Base-by-base conservation (phyloP, 139 green algal species). In the Coelastrella sp. region DNA sequence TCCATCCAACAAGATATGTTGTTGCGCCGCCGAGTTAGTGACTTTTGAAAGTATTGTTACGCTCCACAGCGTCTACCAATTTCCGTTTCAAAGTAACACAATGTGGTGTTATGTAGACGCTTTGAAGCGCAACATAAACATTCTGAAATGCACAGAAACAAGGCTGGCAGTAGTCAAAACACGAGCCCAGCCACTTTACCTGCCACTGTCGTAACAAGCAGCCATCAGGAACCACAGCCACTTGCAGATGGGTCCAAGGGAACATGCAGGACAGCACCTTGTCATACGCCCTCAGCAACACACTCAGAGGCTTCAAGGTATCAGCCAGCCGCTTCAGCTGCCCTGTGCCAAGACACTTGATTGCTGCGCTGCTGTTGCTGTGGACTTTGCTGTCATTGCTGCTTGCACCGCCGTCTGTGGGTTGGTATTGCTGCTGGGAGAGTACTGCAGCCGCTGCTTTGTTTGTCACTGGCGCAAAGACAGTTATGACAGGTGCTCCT, bases 241-340 rank as follows among this genome's bases (percentile, higher is more conserved):
- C 76, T 66, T 90, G 84, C 47, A 90, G 58, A 73, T 73, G 82
- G 8, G n/a, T 20, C 60, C 60, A 92, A 54, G 83, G 89, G 3
- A 89, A 20, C n/a, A 17, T 73, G 88, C 80, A 73, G 68, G 20
- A 59, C 60, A 91, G 80, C 60, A 83, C 56, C 71, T 88, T 88
- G 32, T 88, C 80, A 58, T 66, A 88, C 2, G n/a, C 14, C 5
- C 80, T 47, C 80, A 91, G 57, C 68, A 88, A 58, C 58, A 91
- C 47, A 32, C 68, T 74, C 71, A 91, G 59, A 23, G 88, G 71
- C 80, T 71, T 78, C 80, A 91, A 58, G 2, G 80, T 88, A 54
- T 74, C 68, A 19, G 32, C 56, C 13, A 92, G 57, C 3, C 57
- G 57, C 73, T 11, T 60, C 10, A 61, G 10, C 19, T 73, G 73